Conservation (phyloP, 768 basidiomycete species). For the Tylopilus intermedius region DNA sequence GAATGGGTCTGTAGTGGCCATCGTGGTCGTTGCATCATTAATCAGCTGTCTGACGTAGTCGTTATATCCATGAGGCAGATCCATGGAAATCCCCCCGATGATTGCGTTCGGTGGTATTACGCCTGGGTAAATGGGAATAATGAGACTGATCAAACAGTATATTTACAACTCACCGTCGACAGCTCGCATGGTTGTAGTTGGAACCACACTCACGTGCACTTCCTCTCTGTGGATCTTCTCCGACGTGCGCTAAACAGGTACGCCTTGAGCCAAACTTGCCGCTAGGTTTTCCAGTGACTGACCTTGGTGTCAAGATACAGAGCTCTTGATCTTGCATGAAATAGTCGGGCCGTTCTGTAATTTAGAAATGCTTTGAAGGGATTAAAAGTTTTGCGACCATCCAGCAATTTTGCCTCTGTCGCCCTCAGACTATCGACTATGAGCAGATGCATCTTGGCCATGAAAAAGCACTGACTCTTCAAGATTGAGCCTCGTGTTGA, state of each 20-base stretch:
- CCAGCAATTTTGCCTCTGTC: neutral
- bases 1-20: constrained; percentile 1
- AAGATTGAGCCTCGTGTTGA: neutral
- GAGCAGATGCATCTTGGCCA: neutral
- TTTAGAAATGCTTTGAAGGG: neutral
- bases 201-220: neutral
- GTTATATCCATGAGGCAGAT: neutral
- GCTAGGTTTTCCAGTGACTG: neutral
- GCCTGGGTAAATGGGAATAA: neutral
- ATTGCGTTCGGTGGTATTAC: neutral
- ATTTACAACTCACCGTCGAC: neutral
- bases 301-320: constrained; percentile 1
- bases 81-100: neutral
- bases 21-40: neutral
- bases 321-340: neutral
- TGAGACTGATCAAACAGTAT: neutral
- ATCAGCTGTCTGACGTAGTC: neutral
- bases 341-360: neutral
- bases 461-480: constrained; percentile 1
- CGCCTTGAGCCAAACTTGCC: neutral
- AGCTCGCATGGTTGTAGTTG: neutral
- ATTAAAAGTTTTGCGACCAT: neutral
- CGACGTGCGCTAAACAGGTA: constrained; percentile 1
- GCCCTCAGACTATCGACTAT: neutral
- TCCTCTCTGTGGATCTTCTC: constrained; percentile 4